A percentile compares a stretch with the other conserved stretches of the same genome.
phyloP scores from a whole-genome alignment of 176 grass and related monocot genomes.

The Phoenix dactylifera region DNA sequence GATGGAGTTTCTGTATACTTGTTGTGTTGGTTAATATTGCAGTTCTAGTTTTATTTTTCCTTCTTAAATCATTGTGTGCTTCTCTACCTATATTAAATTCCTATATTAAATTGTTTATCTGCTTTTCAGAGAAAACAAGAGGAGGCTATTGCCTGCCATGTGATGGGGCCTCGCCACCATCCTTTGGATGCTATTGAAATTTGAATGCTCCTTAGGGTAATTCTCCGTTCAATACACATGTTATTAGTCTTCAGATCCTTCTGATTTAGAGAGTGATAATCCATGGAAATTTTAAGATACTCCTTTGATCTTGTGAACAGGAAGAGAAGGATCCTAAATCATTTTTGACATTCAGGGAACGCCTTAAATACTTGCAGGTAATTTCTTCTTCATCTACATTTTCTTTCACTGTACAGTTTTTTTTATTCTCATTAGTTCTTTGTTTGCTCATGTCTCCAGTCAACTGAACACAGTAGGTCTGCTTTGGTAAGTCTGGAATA shows the following conservation, averaged over 20 bases:
- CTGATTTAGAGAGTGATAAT: neutral
- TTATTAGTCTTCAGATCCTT: slow-evolving; percentile 7
- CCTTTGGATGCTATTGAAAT: slow-evolving; percentile 56
- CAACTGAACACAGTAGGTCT: slow-evolving; percentile 71
- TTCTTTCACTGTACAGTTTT: slow-evolving; percentile 14
- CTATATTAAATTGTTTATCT: neutral
- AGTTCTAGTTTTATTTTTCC: no score
- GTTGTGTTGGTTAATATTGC: no score
- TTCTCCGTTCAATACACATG: slow-evolving; percentile 7
- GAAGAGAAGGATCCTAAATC: slow-evolving; percentile 31
- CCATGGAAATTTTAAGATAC: neutral
- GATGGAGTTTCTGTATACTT: no score
- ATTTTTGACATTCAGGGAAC: slow-evolving; percentile 70
- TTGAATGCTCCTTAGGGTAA: slow-evolving; percentile 56
- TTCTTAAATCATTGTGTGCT: no score
- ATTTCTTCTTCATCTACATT: slow-evolving; percentile 21
- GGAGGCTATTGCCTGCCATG: slow-evolving; percentile 49
- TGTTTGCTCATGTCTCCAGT: slow-evolving; percentile 44
- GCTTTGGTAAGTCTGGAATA: slow-evolving; percentile 80
- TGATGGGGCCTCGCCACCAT: slow-evolving; percentile 73
- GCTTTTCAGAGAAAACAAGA: slow-evolving; percentile 46
- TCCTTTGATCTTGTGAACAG: slow-evolving; percentile 32
- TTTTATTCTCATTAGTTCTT: slow-evolving; percentile 19
- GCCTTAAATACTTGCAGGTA: slow-evolving; percentile 69
- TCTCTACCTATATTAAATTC: neutral